Evolutionary conservation across 2,329 filamentous ascomycete genomes (phyloP).

Genomic region (Penicillium frequentans): DNA sequence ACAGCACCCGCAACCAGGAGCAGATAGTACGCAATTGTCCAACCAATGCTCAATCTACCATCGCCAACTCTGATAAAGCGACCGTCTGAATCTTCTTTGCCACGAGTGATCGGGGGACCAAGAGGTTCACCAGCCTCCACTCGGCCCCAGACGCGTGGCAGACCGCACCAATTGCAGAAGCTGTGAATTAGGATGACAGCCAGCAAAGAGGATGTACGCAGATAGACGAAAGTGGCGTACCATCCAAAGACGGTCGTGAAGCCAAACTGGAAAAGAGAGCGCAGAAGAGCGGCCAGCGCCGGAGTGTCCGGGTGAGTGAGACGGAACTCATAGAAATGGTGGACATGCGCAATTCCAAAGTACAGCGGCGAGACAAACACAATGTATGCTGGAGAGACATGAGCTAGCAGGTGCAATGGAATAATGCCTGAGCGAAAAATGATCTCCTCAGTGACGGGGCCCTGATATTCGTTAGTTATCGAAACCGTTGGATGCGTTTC

Average conservation of each 20-base stretch:
- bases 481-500: too few species aligned
- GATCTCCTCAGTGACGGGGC: constrained; percentile 87
- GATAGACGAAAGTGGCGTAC: constrained; percentile 84
- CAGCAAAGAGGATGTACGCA: constrained; percentile 79
- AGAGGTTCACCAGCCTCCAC: constrained; percentile 57
- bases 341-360: constrained; percentile 89
- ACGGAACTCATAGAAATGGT: constrained; percentile 94
- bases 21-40: constrained; percentile 78
- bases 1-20: constrained; percentile 71
- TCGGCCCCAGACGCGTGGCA: constrained; percentile 81
- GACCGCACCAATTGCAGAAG: constrained; percentile 90
- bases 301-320: constrained; percentile 74
- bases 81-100: constrained; percentile 40
- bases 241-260: constrained; percentile 94
- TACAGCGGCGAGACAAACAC: constrained; percentile 83
- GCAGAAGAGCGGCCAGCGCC: constrained; percentile 61
- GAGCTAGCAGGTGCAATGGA: constrained; percentile 75
- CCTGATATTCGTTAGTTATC: constrained; percentile 47
- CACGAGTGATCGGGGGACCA: constrained; percentile 33
- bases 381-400: constrained; percentile 56
- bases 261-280: constrained; percentile 77
- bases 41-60: constrained; percentile 48
- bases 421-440: constrained; percentile 88
- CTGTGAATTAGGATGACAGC: constrained; percentile 75
- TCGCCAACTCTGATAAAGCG: constrained; percentile 25